phyloP scores from a whole-genome alignment of 176 grass and related monocot species.

The Themeda triandra region DNA sequence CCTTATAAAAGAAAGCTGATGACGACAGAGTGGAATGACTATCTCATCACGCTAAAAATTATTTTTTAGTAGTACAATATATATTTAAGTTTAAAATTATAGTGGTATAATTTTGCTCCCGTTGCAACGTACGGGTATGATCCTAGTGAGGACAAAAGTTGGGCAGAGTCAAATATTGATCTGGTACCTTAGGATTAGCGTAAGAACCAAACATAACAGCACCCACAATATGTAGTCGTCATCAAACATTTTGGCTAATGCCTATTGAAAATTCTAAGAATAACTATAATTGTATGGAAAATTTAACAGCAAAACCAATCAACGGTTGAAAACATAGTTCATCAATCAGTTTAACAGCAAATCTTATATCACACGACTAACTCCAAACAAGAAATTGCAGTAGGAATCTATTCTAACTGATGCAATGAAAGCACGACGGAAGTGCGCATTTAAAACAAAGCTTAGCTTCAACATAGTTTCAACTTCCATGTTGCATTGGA shows the following conservation, averaged over 20 bases:
- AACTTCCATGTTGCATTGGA: neutral
- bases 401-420: neutral
- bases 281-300: neutral
- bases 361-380: neutral
- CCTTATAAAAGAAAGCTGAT: no score
- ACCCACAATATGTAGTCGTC: no score
- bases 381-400: slow-evolving; percentile 9
- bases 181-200: no score
- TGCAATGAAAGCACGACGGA: neutral
- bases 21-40: no score
- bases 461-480: neutral
- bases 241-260: neutral
- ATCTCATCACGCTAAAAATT: no score
- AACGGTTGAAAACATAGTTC: neutral
- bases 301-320: neutral
- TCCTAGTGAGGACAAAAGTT: no score
- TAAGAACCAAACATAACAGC: no score
- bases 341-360: neutral
- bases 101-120: no score
- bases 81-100: no score
- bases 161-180: no score
- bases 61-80: no score
- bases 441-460: slow-evolving; percentile 22
- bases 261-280: neutral
- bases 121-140: no score